These are phyloP conservation scores for Colletotrichum brevisporum DNA, from an alignment of 2,329 filamentous ascomycete genomes.

Conservation along the genomic window DNA sequence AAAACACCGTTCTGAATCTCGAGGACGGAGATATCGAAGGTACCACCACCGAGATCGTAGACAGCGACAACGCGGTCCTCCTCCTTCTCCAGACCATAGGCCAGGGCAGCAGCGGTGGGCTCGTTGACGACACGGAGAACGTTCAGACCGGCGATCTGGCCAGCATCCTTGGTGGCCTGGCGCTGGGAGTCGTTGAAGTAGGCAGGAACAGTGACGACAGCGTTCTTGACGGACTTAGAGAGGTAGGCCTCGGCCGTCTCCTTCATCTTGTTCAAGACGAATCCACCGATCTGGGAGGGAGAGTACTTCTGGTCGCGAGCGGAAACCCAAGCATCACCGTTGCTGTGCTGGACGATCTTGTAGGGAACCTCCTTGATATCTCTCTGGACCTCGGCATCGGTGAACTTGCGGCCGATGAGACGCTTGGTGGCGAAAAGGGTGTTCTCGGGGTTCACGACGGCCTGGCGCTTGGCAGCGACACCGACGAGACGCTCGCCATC, in stretches of 20 bases:
- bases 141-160: slow-evolving; percentile 95
- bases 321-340: slow-evolving; percentile 96
- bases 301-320: slow-evolving; percentile 96
- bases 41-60: slow-evolving; percentile 98
- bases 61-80: slow-evolving; percentile 91
- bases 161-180: slow-evolving; percentile 98
- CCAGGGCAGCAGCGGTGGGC: slow-evolving; percentile 94
- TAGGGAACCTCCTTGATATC: slow-evolving; percentile 98
- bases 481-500: slow-evolving; percentile 96
- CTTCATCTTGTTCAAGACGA: slow-evolving; percentile 98
- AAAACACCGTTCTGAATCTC: slow-evolving; percentile 99
- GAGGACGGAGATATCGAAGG: slow-evolving; percentile 98
- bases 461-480: slow-evolving; percentile 98
- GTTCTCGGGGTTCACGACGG: slow-evolving; percentile 98
- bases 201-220: slow-evolving; percentile 95
- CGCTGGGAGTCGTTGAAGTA: slow-evolving; percentile 99
- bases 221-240: slow-evolving; percentile 92
- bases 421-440: slow-evolving; percentile 98
- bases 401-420: slow-evolving; percentile 98
- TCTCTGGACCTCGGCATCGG: slow-evolving; percentile 91
- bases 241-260: slow-evolving; percentile 97
- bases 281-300: slow-evolving; percentile 97
- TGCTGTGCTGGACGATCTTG: slow-evolving; percentile 97
- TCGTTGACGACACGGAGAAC: slow-evolving; percentile 98
- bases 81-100: slow-evolving; percentile 97